Evolutionary conservation across 441 rosid genomes (phyloP), one percentile per base, ranked within the genome.

Genomic region (Adansonia madagascariensis): DNA sequence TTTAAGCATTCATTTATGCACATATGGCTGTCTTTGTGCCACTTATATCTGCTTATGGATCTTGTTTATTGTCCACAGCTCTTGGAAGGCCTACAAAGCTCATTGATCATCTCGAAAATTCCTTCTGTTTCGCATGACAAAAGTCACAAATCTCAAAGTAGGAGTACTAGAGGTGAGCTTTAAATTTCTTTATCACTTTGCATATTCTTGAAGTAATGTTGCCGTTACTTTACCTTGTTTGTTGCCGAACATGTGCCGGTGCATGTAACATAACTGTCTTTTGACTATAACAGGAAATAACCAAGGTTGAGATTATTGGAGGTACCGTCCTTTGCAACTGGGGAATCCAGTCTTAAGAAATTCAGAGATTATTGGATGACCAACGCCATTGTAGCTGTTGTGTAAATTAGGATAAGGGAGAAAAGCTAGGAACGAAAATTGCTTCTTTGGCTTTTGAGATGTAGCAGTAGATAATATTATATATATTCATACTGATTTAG

Each of bases 11-110:
- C 17, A 11, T 20, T 10, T 44, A 3, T 35, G 41, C 41, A 35
- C 41, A 35, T 35, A 35, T 35, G 41, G 41, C 41, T 35, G 41
- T 35, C 41, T 35, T 35, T 35, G 6, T 35, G 41, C 41, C 41
- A 4, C 41, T 35, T 35, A 35, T 35, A 4, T 52, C 46, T 27
- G 55, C 27, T 47, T 31, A 53, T 49, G 61, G 43, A 70, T 22
- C 18, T 53, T 53, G 27, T 71, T 76, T 80, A 15, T 74, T 82
- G 64, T 55, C 57, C 57, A 53, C 90, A 97, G 99, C 86, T 97
- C 65, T 86, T 97, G 78, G 99, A 97, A 86, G 98, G 99, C 77
- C 83, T 97, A 55, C 99, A 97, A 85, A 89, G 95, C 80, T 97
- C 99, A 14, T 81, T 94, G 89, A 88, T 90, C 84, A 84, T 89